These are phyloP conservation scores for Colletotrichum gloeosporioides DNA, from an alignment of 2,329 filamentous ascomycete genomes.

Conservation along the genomic window DNA sequence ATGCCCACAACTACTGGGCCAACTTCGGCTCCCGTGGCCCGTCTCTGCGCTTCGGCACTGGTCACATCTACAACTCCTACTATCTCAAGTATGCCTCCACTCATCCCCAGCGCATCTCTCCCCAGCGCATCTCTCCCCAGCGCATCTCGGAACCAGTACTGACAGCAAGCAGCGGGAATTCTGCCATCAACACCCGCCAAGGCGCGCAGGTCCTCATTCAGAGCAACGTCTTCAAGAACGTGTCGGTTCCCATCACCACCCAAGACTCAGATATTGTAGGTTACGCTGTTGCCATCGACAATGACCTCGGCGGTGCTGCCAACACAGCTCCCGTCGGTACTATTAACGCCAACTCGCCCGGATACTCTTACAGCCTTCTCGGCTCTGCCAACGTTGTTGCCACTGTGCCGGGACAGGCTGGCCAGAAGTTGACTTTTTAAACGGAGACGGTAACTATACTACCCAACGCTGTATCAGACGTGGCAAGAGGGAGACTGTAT, in stretches of 20 bases:
- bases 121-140: no score
- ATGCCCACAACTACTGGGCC: slow-evolving; percentile 64
- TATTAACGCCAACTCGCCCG: slow-evolving; percentile 53
- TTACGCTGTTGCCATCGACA: slow-evolving; percentile 11
- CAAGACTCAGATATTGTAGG: slow-evolving; percentile 15
- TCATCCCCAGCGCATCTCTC: background rate
- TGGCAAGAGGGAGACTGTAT: background rate
- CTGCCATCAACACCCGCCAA: slow-evolving; percentile 59
- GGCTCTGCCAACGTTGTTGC: slow-evolving; percentile 49
- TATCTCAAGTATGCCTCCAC: slow-evolving; percentile 33
- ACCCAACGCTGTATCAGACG: fast-evolving
- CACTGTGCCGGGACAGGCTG: slow-evolving; percentile 38
- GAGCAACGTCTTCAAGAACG: slow-evolving; percentile 42
- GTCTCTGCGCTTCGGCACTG: slow-evolving; percentile 66
- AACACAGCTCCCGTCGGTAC: slow-evolving; percentile 37
- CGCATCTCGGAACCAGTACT: background rate
- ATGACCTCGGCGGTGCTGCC: slow-evolving; percentile 9
- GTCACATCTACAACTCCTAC: slow-evolving; percentile 51
- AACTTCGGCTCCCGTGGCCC: slow-evolving; percentile 67
- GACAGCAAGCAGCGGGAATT: slow-evolving; percentile 30
- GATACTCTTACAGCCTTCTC: slow-evolving; percentile 47
- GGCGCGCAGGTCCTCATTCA: slow-evolving; percentile 60
- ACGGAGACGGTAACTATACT: background rate
- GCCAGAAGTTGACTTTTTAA: slow-evolving; percentile 32
- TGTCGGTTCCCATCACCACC: slow-evolving; percentile 35